Evolutionary conservation across 179 eudicot genomes (phyloP).

Genomic region (Actinidia polygama): DNA sequence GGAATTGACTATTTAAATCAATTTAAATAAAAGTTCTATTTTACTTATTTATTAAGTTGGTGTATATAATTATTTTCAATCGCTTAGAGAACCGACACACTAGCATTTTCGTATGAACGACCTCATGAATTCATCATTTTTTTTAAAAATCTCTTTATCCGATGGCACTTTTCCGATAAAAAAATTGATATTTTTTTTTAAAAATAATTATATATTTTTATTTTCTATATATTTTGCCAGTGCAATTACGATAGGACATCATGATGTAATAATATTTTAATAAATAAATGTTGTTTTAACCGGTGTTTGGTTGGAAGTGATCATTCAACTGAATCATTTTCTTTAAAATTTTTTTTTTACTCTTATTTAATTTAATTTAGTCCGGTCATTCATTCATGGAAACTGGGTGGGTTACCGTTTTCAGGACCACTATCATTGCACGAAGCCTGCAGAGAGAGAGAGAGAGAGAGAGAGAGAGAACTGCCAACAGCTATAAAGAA

Average conservation of each 20-base stretch:
- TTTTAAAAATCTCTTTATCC: no score
- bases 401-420: neutral
- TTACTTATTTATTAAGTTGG: neutral
- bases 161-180: no score
- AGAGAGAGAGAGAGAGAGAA: constrained; percentile 25
- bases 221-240: no score
- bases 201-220: no score
- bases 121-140: no score
- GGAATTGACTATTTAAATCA: neutral
- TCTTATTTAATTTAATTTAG: no score
- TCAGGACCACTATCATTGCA: constrained; percentile 28
- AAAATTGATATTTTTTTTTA: no score
- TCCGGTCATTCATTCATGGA: no score
- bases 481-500: constrained; percentile 53
- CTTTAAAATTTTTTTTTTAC: neutral
- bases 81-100: neutral
- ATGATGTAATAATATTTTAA: no score
- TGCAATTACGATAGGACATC: no score
- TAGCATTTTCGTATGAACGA: neutral
- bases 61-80: no score
- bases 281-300: no score
- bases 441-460: constrained; percentile 16
- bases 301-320: neutral
- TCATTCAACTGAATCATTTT: neutral
- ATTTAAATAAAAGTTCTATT: neutral